phyloP scores from a whole-genome alignment of 2,329 filamentous ascomycete genomes.

The Beauveria caledonica region DNA sequence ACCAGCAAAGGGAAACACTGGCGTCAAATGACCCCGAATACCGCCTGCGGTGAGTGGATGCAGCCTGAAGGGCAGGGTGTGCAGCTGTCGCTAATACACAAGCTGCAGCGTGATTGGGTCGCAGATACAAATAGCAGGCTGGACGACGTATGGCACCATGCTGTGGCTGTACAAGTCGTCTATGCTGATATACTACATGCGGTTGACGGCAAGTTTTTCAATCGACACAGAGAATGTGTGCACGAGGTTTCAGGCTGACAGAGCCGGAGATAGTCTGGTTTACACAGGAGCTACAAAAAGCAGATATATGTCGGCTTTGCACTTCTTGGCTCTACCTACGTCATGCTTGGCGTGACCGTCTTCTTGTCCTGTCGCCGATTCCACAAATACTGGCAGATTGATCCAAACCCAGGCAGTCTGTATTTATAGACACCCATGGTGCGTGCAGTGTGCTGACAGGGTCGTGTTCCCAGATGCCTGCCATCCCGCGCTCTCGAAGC shows the following conservation, averaged over 20 bases:
- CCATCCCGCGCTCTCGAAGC: constrained; percentile 30
- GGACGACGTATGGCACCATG: constrained; percentile 40
- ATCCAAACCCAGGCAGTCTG: constrained; percentile 33
- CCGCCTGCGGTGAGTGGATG: constrained; percentile 16
- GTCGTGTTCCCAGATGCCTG: constrained; percentile 29
- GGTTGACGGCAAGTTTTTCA: constrained; percentile 33
- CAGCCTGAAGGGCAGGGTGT: neutral
- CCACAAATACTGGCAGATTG: constrained; percentile 33
- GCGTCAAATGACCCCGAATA: constrained; percentile 34
- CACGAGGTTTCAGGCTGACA: constrained; percentile 16
- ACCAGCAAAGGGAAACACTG: constrained; percentile 33
- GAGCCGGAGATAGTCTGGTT: constrained; percentile 17
- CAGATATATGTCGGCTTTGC: constrained; percentile 25
- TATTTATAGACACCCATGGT: neutral
- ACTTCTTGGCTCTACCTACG: constrained; percentile 25
- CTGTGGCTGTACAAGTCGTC: constrained; percentile 46
- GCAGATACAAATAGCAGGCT: constrained; percentile 45
- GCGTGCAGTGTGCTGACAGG: constrained; percentile 30
- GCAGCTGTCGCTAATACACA: neutral
- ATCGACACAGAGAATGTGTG: neutral
- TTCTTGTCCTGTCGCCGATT: constrained; percentile 29
- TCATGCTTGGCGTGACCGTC: constrained; percentile 24
- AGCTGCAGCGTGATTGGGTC: constrained; percentile 37
- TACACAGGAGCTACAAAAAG: constrained; percentile 20
- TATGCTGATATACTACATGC: constrained; percentile 43